Evolutionary conservation across 1,284 basidiomycete species (phyloP).

Genomic region (Mycena sp.): DNA sequence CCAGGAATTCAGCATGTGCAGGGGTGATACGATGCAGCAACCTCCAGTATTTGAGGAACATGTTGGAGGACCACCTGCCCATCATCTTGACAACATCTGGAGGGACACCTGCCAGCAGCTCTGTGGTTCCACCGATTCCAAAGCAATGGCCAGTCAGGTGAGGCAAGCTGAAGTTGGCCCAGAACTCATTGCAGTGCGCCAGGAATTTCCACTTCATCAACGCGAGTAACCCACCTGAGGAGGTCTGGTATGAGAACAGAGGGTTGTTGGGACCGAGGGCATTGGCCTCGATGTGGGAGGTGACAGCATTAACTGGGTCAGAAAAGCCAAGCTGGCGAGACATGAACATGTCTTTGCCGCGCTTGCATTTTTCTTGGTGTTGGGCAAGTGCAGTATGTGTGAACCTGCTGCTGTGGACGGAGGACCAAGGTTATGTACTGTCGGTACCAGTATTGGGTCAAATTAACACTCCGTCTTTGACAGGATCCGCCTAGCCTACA

Average conservation of each 20-base stretch:
- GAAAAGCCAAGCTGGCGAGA: not conserved
- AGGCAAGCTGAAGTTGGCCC: not conserved
- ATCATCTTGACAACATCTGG: constrained; percentile 33
- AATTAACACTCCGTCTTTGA: not conserved
- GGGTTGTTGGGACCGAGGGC: not conserved
- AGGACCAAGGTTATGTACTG: not conserved
- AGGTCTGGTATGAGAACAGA: not conserved
- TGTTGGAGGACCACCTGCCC: not conserved
- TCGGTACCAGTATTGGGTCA: not conserved
- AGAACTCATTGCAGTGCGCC: constrained; percentile 5
- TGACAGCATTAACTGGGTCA: not conserved
- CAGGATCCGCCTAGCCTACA: not conserved
- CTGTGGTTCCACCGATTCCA: constrained; percentile 42
- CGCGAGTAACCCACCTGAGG: not conserved
- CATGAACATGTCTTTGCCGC: not conserved
- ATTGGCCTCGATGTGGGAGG: not conserved
- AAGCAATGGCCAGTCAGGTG: not conserved
- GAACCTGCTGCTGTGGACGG: not conserved
- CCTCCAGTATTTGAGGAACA: constrained; percentile 13
- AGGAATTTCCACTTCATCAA: not conserved
- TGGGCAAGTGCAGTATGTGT: not conserved
- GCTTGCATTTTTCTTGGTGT: not conserved
- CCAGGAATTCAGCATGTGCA: not conserved
- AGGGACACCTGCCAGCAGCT: constrained; percentile 37
- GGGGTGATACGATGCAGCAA: not conserved